Conservation (phyloP, 2,329 filamentous ascomycete species). For the Chaetomium olivaceum region DNA sequence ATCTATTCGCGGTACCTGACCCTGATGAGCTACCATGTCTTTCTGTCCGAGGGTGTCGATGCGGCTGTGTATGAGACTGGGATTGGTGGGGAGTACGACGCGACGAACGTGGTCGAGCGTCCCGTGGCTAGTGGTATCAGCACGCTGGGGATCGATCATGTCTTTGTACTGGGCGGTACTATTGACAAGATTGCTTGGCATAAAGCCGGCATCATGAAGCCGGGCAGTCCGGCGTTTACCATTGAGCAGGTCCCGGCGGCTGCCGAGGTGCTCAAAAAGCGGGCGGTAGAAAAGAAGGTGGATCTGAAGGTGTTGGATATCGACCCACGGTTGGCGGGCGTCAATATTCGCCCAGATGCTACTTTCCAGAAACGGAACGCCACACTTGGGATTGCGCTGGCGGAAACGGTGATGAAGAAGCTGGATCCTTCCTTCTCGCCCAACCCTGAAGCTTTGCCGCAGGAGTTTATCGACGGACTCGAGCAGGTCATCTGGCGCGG, state of each 20-base stretch:
- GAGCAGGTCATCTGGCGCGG: slow-evolving; percentile 76
- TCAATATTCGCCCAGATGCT: slow-evolving; percentile 54
- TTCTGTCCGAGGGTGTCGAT: slow-evolving; percentile 63
- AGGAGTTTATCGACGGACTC: slow-evolving; percentile 70
- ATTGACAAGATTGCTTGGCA: slow-evolving; percentile 71
- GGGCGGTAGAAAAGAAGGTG: slow-evolving; percentile 56
- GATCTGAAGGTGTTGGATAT: slow-evolving; percentile 48
- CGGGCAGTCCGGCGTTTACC: slow-evolving; percentile 58
- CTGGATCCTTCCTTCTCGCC: slow-evolving; percentile 39
- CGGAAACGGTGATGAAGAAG: slow-evolving; percentile 50
- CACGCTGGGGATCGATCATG: slow-evolving; percentile 68
- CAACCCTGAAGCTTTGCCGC: slow-evolving; percentile 48
- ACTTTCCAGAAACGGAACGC: slow-evolving; percentile 61
- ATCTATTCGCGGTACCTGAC: slow-evolving; percentile 64
- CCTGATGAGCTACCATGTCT: slow-evolving; percentile 67
- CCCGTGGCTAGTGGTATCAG: slow-evolving; percentile 62
- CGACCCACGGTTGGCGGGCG: slow-evolving; percentile 48
- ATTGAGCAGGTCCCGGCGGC: slow-evolving; percentile 52
- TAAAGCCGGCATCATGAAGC: slow-evolving; percentile 71
- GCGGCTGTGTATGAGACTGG: slow-evolving; percentile 66
- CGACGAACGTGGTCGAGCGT: slow-evolving; percentile 64
- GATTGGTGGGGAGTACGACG: slow-evolving; percentile 67
- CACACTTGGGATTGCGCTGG: slow-evolving; percentile 51
- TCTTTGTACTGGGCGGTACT: slow-evolving; percentile 61
- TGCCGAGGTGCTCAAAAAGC: slow-evolving; percentile 55